Evolutionary conservation across 2,329 filamentous ascomycete species (phyloP), one percentile per base, ranked within the genome.

Genomic region (Penicillium sp.): DNA sequence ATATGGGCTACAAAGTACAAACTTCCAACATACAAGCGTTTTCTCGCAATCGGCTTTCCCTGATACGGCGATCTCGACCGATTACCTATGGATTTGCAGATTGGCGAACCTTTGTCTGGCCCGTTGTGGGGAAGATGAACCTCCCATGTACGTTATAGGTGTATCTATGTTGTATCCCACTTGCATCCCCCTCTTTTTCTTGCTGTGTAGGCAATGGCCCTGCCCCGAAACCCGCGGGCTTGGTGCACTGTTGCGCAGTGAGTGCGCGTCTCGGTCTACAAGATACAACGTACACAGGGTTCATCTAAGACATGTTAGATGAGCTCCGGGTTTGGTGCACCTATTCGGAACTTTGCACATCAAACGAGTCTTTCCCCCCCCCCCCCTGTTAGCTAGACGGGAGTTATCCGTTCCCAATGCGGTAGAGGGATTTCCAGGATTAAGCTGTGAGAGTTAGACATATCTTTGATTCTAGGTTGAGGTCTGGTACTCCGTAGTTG

Each of bases 161-260:
- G 23, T 23, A 23, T 3, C 3, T 23, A 23, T 23, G 23, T 23
- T 23, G 23, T 23, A 60, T 58, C 60, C 58, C 47, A 41, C 23
- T 39, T 19, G 36, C 9, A 11, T n/a, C 41, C 43, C 16, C 29
- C 16, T 42, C 38, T 52, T 34, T 38, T 11, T n/a, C n/a, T n/a
- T n/a, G n/a, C n/a, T 23, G 23, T 26, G 43, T 47, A 48, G 38
- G 43, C 23, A 40, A 52, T 35, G 49, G 27, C 5, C 23, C n/a
- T 35, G 8, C 16, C 16, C 38, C 45, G 2, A 34, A 55, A 36
- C 29, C 40, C 36, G 49, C 51, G 34, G 47, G 32, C 27, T 42
- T 27, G 5, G 47, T 32, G 38, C 38, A 47, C 3, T 51, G 53
- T 47, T 53, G 44, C 49, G 49, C 53, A 55, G 49, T 55, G 26